phyloP scores from a whole-genome alignment of 352 stramenopile species.

The Sclerospora graminicola region DNA sequence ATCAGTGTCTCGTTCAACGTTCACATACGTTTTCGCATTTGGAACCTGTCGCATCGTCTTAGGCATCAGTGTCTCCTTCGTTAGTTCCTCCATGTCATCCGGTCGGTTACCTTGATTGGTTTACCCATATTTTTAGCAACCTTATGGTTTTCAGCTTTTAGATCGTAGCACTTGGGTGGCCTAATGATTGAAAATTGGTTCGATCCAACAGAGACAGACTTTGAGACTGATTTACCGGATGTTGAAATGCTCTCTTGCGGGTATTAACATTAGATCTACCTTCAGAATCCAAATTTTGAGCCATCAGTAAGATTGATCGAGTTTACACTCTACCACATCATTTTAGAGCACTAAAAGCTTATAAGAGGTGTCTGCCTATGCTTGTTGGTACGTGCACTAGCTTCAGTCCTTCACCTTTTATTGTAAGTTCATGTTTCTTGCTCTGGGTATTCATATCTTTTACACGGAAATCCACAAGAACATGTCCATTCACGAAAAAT shows the following conservation, averaged over 20 bases:
- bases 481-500: constrained; percentile 71
- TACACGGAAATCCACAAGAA: constrained; percentile 70
- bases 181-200: constrained; percentile 84
- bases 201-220: constrained; percentile 25
- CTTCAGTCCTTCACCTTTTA: constrained; percentile 69
- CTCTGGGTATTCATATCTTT: constrained; percentile 41
- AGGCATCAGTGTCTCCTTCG: too few relatives aligned
- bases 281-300: constrained; percentile 67
- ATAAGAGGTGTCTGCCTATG: constrained; percentile 5
- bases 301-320: too few relatives aligned
- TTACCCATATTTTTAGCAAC: constrained; percentile 64
- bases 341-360: constrained; percentile 67
- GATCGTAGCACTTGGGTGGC: constrained; percentile 73
- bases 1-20: too few relatives aligned
- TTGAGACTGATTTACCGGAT: constrained; percentile 10
- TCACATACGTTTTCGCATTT: constrained; percentile 79
- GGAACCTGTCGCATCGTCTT: constrained; percentile 38
- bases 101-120: constrained; percentile 21
- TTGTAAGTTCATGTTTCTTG: constrained; percentile 53
- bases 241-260: constrained; percentile 14
- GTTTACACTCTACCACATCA: too few relatives aligned
- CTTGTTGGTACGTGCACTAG: constrained; percentile 18
- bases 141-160: constrained; percentile 69
- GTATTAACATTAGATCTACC: constrained; percentile 29
- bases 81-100: too few relatives aligned